Base-by-base conservation (phyloP, 169 alveolate genomes). In the Babesia sp. region DNA sequence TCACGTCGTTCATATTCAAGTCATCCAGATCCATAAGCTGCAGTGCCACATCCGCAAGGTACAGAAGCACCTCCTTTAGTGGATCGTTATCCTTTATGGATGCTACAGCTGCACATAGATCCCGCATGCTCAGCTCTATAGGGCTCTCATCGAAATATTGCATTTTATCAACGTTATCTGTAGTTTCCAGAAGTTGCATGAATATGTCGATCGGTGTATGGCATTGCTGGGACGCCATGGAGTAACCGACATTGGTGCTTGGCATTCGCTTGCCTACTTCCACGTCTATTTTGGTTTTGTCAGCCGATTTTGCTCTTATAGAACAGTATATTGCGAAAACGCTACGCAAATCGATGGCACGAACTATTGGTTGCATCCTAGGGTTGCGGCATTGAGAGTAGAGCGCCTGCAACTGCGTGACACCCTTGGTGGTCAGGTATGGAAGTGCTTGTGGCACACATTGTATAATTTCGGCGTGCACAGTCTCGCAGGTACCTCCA, bases 341-440 rank as follows among this genome's bases (percentile, higher is more conserved):
- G 36, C 44, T 29, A 14, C 61, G 28, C 36, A 64, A 24, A 22
- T 64, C 74, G 9, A 64, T 7, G 26, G 29, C 37, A 26, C 11
- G 59, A 16, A 64, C 22, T 18, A 56, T 22, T 12, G n/a, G 26
- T 6, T 22, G 37, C 39, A 45, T 3, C 33, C 41, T 12, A 6
- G 48, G 68, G 46, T 77, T 77, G 29, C 46, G 45, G 72, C 88
- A 80, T 16, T 31, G 28, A 26, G 79, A 80, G 48, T 80, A 69
- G 0, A 71, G 16, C 20, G 68, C 36, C 50, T 39, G 71, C 42
- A 80, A 45, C 16, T 70, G 83, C 53, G 79, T 41, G 26, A 80
- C 7, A 2, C 80, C 88, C 72, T 80, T 80, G 18, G 88, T 83
- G 70, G 71, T 34, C 33, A 71, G 63, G 36, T 63, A 55, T 0